Conservation (phyloP, 108 stramenopile species). For the Ochromonas danica region DNA sequence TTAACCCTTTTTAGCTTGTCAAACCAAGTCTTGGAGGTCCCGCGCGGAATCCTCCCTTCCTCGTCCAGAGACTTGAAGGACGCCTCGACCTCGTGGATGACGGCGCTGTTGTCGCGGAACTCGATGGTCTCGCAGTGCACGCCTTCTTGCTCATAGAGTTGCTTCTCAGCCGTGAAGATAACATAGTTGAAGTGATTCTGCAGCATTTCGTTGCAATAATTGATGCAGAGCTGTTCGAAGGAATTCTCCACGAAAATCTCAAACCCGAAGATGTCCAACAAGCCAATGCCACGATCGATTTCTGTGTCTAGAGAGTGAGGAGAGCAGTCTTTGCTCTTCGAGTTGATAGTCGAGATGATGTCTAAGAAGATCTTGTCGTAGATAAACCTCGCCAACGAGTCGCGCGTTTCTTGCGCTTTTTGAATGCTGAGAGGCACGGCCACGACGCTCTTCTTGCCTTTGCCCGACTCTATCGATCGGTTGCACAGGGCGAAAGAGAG, state of each 20-base stretch:
- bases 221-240: conserved; percentile 72
- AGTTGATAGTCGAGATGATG: conserved; percentile 26
- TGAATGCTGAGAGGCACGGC: neutral
- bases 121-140: conserved; percentile 34
- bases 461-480: conserved; percentile 14
- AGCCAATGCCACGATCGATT: conserved; percentile 20
- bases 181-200: conserved; percentile 53
- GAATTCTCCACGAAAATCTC: conserved; percentile 42
- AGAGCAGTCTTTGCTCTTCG: neutral
- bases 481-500: neutral
- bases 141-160: conserved; percentile 34
- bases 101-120: neutral
- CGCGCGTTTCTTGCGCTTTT: conserved; percentile 24
- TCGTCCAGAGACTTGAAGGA: conserved; percentile 35
- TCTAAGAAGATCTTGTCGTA: conserved; percentile 25
- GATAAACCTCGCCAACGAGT: conserved; percentile 2
- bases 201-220: conserved; percentile 86
- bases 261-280: conserved; percentile 51
- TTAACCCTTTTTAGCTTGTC: neutral
- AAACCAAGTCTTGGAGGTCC: conserved; percentile 25
- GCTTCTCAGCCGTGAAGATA: conserved; percentile 39
- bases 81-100: conserved; percentile 27
- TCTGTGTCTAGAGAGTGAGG: neutral
- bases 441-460: conserved; percentile 6
- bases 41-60: conserved; percentile 21